phyloP scores from a whole-genome alignment of 139 green algal species.

The Chlorella sorokiniana region DNA sequence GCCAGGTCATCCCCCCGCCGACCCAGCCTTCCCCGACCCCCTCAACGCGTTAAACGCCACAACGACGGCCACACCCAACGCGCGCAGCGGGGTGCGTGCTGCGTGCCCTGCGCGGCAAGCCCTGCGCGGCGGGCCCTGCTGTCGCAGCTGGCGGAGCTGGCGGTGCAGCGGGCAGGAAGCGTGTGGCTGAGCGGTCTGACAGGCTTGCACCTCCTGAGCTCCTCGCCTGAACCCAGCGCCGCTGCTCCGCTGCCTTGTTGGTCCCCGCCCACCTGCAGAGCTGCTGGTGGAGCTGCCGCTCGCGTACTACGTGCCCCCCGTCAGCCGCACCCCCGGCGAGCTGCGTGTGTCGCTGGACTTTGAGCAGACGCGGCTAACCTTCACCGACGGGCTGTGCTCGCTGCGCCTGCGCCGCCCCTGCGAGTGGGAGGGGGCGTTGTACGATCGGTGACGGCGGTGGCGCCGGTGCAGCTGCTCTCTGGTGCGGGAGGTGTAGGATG shows the following conservation, averaged over 20 bases:
- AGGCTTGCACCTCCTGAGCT: no score
- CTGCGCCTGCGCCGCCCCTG: not conserved
- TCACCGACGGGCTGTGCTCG: not conserved
- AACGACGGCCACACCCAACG: constrained; percentile 11
- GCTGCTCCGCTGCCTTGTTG: not conserved
- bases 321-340: not conserved
- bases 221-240: no score
- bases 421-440: not conserved
- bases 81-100: not conserved
- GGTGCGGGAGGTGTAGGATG: no score
- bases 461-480: not conserved
- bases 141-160: not conserved
- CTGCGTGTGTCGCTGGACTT: constrained; percentile 10
- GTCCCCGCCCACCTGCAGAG: not conserved
- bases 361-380: not conserved
- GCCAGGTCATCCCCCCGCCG: not conserved
- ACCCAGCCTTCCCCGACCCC: not conserved
- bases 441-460: not conserved
- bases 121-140: not conserved
- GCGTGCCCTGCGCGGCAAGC: not conserved
- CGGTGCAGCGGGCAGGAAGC: no score
- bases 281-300: constrained; percentile 13
- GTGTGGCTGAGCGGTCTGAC: no score
- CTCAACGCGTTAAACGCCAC: not conserved
- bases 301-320: constrained; percentile 4